A percentile compares a stretch with the other conserved stretches of the same genome.
phyloP scores from a whole-genome alignment of 176 grass and related monocot genomes.

The Panicum miliaceum region DNA sequence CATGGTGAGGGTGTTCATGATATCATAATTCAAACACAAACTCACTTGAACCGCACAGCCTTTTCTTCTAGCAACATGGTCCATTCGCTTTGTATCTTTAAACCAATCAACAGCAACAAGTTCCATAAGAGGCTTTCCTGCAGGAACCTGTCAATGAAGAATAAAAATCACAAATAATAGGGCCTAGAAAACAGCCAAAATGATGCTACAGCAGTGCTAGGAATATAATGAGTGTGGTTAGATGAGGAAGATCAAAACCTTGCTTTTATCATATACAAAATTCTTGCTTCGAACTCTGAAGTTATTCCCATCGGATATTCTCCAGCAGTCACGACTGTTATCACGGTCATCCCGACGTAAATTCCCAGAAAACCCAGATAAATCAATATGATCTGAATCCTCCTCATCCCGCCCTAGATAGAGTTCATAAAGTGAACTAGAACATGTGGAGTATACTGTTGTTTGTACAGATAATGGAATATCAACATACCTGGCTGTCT shows the following conservation, averaged over 20 bases:
- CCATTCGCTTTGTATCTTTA: slow-evolving; percentile 91
- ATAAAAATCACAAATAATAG: slow-evolving; percentile 16
- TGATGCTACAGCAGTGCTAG: slow-evolving; percentile 23
- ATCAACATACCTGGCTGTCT: slow-evolving; percentile 59
- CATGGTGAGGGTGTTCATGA: not conserved
- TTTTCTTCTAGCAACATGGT: slow-evolving; percentile 97
- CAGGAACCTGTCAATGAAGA: slow-evolving; percentile 68
- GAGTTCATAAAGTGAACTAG: slow-evolving; percentile 26
- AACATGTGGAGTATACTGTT: slow-evolving; percentile 2
- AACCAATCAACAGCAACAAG: slow-evolving; percentile 99
- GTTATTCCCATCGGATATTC: slow-evolving; percentile 91
- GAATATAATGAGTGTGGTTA: slow-evolving; percentile 26
- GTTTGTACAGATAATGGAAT: slow-evolving; percentile 18
- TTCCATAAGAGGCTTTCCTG: slow-evolving; percentile 92
- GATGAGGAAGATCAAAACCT: slow-evolving; percentile 58
- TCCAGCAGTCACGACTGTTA: slow-evolving; percentile 94
- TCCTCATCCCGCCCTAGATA: slow-evolving; percentile 71
- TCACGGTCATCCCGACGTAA: slow-evolving; percentile 86
- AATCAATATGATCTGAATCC: slow-evolving; percentile 66
- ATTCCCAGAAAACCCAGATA: slow-evolving; percentile 88
- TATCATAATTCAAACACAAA: slow-evolving; percentile 24
- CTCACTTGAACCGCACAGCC: slow-evolving; percentile 91
- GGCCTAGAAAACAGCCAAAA: slow-evolving; percentile 23
- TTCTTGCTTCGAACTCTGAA: slow-evolving; percentile 95
- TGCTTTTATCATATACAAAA: slow-evolving; percentile 87